Conservation (phyloP, 768 basidiomycete genomes). For the Pleurotus tuoliensis region DNA sequence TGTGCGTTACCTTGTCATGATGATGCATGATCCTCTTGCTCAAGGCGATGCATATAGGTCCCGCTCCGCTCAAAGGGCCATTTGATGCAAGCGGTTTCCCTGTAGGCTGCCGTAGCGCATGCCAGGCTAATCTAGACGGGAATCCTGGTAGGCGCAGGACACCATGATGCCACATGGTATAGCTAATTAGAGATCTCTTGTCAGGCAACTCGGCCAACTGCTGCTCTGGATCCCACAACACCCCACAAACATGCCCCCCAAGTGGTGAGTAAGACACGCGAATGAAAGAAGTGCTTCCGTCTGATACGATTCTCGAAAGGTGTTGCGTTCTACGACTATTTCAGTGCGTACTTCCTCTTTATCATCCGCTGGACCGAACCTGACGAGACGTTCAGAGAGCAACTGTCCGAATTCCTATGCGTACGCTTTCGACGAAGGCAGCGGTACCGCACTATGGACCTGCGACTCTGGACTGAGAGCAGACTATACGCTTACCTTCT, state of each 20-base stretch:
- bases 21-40: neutral
- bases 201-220: slow-evolving; percentile 31
- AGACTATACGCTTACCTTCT: slow-evolving; percentile 34
- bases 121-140: slow-evolving; percentile 30
- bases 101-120: slow-evolving; percentile 53
- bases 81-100: slow-evolving; percentile 41
- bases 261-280: slow-evolving; percentile 18
- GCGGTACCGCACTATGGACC: slow-evolving; percentile 42
- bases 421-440: slow-evolving; percentile 42
- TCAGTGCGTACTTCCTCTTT: slow-evolving; percentile 11
- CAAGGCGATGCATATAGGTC: slow-evolving; percentile 24
- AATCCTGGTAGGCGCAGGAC: slow-evolving; percentile 16
- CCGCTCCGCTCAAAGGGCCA: slow-evolving; percentile 42
- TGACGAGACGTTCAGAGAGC: slow-evolving; percentile 16
- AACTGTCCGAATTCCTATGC: slow-evolving; percentile 32
- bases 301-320: slow-evolving; percentile 10
- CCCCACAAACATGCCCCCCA: slow-evolving; percentile 30
- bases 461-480: slow-evolving; percentile 26
- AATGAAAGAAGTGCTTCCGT: slow-evolving; percentile 5
- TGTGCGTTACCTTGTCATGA: slow-evolving; percentile 26
- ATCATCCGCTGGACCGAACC: neutral
- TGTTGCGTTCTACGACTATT: slow-evolving; percentile 21
- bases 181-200: slow-evolving; percentile 7
- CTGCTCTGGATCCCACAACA: slow-evolving; percentile 29
- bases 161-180: neutral